Base-by-base conservation (phyloP, 495 filamentous ascomycete species). In the Lophiostoma macrostomum region DNA sequence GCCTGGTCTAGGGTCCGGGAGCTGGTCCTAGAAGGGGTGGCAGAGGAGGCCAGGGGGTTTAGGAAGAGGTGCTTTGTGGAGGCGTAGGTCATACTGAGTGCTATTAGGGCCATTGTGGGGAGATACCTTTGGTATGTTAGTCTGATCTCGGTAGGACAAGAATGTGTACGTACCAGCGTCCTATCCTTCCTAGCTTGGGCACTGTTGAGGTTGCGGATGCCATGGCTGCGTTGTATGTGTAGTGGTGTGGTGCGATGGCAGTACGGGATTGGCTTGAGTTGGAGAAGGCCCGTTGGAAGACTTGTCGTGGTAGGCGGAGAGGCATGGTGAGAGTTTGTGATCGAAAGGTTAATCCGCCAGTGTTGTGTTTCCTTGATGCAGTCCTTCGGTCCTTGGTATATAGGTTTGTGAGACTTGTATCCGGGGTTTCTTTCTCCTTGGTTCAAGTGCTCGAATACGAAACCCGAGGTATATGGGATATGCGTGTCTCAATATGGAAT, bases 81-180 rank as follows among this genome's bases (percentile, higher is more conserved):
- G 20, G 36, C 3, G 14, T 19, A 34, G 14, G 36, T 19, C 22
- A 23, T 50, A 50, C 47, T 28, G 13, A 53, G n/a, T 37, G 49
- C 49, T 42, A 53, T 44, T 14, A 53, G 28, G 18, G 38, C 49
- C 49, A 53, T 53, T 5, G 49, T 41, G 7, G 49, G 49, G 19
- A 53, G 37, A 16, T 50, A 50, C 46, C 46, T 50, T 32, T 39
- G 20, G 19, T 22, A 27, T 50, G 18, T 19, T 50, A 24, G 16
- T 27, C 24, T 32, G 4, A 20, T 12, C 4, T 4, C 1, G 13
- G 27, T 3, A n/a, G 18, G 22, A 14, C 18, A 27, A 30, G 31
- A 5, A 27, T 11, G 12, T 12, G 8, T 24, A 19, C n/a, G 6
- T 53, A 53, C 49, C 49, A 53, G 34, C 39, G 37, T 16, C 36